phyloP scores from a whole-genome alignment of 176 grass and related monocot genomes.

The Oryza punctata region DNA sequence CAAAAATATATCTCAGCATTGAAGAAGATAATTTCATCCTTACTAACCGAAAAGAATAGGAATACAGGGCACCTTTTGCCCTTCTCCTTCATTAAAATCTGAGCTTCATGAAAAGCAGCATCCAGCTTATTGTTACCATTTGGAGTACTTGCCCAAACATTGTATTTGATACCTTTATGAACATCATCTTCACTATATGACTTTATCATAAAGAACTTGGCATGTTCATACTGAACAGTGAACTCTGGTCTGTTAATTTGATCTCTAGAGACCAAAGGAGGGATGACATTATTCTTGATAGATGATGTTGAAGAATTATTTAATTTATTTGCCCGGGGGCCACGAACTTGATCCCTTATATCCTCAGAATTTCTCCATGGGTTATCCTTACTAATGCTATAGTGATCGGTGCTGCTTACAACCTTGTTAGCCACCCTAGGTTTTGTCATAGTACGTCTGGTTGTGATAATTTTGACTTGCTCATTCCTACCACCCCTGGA shows the following conservation, averaged over 20 bases:
- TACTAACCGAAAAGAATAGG: conserved; percentile 88
- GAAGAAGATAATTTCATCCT: conserved; percentile 29
- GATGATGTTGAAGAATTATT: conserved; percentile 30
- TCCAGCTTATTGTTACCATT: conserved; percentile 80
- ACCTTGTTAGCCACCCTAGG: neutral
- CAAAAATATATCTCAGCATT: neutral
- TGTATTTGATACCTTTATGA: conserved; percentile 82
- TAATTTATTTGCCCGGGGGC: conserved; percentile 43
- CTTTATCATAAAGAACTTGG: conserved; percentile 95
- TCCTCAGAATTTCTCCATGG: conserved; percentile 35
- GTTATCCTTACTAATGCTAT: conserved; percentile 40
- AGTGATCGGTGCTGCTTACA: neutral
- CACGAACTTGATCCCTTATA: conserved; percentile 50
- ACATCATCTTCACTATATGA: conserved; percentile 91
- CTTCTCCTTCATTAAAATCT: conserved; percentile 49
- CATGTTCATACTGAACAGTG: conserved; percentile 57
- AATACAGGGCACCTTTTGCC: conserved; percentile 73
- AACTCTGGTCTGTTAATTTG: conserved; percentile 73
- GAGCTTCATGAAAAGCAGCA: conserved; percentile 63
- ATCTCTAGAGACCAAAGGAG: conserved; percentile 43
- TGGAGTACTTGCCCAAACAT: conserved; percentile 85
- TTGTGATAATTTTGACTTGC: conserved; percentile 32
- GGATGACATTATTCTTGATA: conserved; percentile 30
- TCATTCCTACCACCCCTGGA: conserved; percentile 27
- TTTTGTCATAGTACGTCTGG: conserved; percentile 36